phyloP scores from a whole-genome alignment of 2,329 filamentous ascomycete species.

The Colletotrichum eleusines region DNA sequence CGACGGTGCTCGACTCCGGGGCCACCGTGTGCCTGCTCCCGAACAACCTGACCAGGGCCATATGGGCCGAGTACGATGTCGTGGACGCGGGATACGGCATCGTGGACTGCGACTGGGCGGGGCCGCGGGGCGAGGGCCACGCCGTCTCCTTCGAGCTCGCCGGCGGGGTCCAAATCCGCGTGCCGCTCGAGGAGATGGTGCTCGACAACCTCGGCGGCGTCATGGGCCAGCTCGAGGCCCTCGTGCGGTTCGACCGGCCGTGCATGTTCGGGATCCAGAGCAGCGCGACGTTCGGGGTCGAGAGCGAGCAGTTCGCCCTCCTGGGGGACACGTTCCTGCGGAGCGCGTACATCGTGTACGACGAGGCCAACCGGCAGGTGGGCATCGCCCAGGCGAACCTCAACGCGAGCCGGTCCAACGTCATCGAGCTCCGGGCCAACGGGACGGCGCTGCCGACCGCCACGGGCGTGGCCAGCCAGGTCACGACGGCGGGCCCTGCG shows the following conservation, averaged over 20 bases:
- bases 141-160: conserved; percentile 55
- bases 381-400: conserved; percentile 70
- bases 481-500: conserved; percentile 10
- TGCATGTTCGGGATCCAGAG: conserved; percentile 67
- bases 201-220: conserved; percentile 51
- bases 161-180: conserved; percentile 58
- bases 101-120: conserved; percentile 66
- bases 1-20: conserved; percentile 78
- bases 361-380: conserved; percentile 78
- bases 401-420: conserved; percentile 56
- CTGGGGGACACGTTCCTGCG: conserved; percentile 79
- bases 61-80: conserved; percentile 71
- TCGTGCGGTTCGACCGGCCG: conserved; percentile 55
- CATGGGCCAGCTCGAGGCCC: conserved; percentile 53
- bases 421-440: conserved; percentile 59
- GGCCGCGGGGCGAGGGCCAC: conserved; percentile 48
- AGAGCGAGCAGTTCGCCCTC: conserved; percentile 67
- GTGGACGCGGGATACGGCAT: conserved; percentile 66
- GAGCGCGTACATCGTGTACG: conserved; percentile 81
- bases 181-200: conserved; percentile 70
- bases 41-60: conserved; percentile 60
- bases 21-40: conserved; percentile 77
- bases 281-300: conserved; percentile 74
- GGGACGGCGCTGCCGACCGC: conserved; percentile 56
- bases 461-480: conserved; percentile 54